These are phyloP conservation scores for Staphylotrichum longicolle DNA, from an alignment of 495 filamentous ascomycete genomes.

Conservation along the genomic window DNA sequence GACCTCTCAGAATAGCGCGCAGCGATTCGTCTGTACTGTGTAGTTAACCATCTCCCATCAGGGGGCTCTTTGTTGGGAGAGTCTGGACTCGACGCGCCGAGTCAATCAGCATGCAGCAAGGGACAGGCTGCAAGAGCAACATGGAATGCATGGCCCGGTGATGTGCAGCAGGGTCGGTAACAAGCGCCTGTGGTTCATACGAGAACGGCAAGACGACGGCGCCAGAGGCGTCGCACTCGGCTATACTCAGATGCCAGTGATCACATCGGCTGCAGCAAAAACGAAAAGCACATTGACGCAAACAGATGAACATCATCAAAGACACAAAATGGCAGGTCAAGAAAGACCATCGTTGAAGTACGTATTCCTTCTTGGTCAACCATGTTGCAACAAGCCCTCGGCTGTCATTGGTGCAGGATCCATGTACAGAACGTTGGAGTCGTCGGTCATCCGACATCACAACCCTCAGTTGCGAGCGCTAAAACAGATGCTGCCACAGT, in stretches of 20 bases:
- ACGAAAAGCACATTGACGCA: too few species aligned
- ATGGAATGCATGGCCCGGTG: neutral
- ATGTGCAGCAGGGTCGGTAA: neutral
- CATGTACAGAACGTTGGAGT: too few species aligned
- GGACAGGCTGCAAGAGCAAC: slow-evolving; percentile 9
- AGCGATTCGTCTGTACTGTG: neutral
- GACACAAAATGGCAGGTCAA: too few species aligned
- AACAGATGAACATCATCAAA: too few species aligned
- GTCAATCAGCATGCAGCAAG: slow-evolving; percentile 14
- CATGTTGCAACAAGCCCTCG: too few species aligned
- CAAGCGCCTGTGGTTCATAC: neutral
- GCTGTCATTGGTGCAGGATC: too few species aligned
- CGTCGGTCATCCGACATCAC: too few species aligned
- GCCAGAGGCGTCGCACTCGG: slow-evolving; percentile 4
- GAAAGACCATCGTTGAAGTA: too few species aligned
- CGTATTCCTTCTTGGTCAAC: too few species aligned
- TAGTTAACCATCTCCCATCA: slow-evolving; percentile 18
- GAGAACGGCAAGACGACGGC: neutral
- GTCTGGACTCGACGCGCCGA: slow-evolving; percentile 11
- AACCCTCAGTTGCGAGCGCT: too few species aligned
- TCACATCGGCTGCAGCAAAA: too few species aligned
- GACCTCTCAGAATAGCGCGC: slow-evolving; percentile 10
- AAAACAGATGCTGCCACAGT: too few species aligned
- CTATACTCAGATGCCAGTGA: neutral
- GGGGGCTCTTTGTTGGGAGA: neutral